Base-by-base conservation (phyloP, 345 rosid genomes). In the Bruguiera sexangula region DNA sequence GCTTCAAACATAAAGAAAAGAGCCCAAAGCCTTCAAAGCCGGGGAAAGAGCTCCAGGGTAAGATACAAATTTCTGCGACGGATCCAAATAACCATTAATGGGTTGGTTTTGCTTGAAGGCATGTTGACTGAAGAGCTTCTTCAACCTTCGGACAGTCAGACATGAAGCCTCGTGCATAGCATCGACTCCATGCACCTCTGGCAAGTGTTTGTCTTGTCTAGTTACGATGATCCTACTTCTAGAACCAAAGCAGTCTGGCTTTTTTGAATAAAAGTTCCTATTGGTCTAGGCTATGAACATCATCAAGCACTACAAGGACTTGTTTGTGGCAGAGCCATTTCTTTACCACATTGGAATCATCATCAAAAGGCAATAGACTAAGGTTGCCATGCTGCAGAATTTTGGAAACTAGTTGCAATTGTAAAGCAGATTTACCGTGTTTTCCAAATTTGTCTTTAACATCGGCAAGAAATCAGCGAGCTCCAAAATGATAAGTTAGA, bases 191-290 rank as follows among this genome's bases (percentile, higher is more conserved):
- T 63, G 55, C 0, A 18, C 10, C 13, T 5, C 5, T 22, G 68
- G 65, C n/a, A 74, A 55, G 37, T 69, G 73, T 58, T 69, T 67
- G 24, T 68, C 78, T 63, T 65, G 55, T 8, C 62, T 57, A 3
- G 69, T 74, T 43, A 68, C 50, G 43, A 74, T 69, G 24, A 74
- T 34, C 22, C 73, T 63, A 58, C 78, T 75, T 59, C 73, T 73
- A 6, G 55, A 34, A 26, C 69, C 65, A 62, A 68, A 69, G 69
- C 61, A 31, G 8, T 46, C 26, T 20, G 18, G 29, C 48, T 22
- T 51, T 50, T 50, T 69, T 69, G 15, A 24, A 18, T 31, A 66
- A 30, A 39, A 5, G 27, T 10, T 66, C 66, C 29, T 30, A 50
- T 11, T 73, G 66, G 26, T 58, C 7, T 1, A 31, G 36, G 29